Evolutionary conservation across 192 early-diverging fungal species (phyloP).

Genomic region (Coemansia biformis): DNA sequence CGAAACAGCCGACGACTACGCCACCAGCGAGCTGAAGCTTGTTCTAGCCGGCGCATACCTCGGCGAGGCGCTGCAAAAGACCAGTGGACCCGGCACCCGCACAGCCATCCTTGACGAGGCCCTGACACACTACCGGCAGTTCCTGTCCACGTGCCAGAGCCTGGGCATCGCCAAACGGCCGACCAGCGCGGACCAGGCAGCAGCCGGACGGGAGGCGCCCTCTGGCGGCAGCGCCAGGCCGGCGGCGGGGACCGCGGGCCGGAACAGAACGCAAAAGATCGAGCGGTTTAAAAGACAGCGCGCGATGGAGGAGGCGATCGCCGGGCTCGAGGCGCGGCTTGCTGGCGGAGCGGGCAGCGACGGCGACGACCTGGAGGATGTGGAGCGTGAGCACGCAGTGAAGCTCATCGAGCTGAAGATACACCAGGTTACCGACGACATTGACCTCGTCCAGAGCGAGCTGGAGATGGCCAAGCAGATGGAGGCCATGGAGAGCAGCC

Average conservation of each 20-base stretch:
- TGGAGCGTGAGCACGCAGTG: conserved; percentile 67
- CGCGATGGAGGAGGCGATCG: conserved; percentile 71
- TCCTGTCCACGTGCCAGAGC: conserved; percentile 19
- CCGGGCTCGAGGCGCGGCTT: conserved; percentile 69
- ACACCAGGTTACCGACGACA: conserved; percentile 64
- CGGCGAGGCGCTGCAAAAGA: conserved; percentile 39
- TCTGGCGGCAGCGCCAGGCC: too few species aligned
- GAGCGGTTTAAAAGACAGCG: conserved; percentile 51
- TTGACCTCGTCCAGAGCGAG: conserved; percentile 71
- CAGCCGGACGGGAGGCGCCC: too few species aligned
- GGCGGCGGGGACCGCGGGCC: too few species aligned
- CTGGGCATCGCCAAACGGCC: conserved; percentile 14
- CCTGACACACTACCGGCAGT: conserved; percentile 12
- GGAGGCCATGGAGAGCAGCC: conserved; percentile 50
- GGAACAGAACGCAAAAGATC: conserved; percentile 26
- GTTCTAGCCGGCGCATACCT: conserved; percentile 29
- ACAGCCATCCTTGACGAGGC: conserved; percentile 17
- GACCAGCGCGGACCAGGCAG: conserved; percentile 57
- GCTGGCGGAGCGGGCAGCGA: conserved; percentile 30
- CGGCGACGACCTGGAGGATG: conserved; percentile 65
- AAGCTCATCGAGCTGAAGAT: conserved; percentile 70
- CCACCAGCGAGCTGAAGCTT: conserved; percentile 68
- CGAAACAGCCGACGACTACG: conserved; percentile 84
- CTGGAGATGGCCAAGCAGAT: conserved; percentile 71
- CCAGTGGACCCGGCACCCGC: conserved; percentile 3